phyloP scores from a whole-genome alignment of 2,329 filamentous ascomycete species.

The Colletotrichum sp. region DNA sequence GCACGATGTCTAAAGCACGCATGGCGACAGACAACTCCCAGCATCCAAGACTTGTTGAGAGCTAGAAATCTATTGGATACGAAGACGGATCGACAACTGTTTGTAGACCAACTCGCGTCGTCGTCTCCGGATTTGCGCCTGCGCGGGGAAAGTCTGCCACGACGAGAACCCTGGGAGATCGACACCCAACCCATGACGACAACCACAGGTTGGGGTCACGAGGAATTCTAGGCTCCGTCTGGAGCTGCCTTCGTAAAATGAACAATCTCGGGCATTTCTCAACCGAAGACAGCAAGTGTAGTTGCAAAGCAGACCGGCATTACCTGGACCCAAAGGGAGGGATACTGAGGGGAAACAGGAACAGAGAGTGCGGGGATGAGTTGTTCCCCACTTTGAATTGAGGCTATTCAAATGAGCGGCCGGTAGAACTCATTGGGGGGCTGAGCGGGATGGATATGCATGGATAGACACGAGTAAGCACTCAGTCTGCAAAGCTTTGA shows the following conservation, averaged over 20 bases:
- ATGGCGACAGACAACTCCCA: not conserved
- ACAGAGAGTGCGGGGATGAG: conserved; percentile 1
- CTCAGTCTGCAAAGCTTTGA: not conserved
- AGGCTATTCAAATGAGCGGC: conserved; percentile 14
- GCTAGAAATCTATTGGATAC: not conserved
- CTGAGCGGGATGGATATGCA: not conserved
- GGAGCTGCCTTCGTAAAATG: not conserved
- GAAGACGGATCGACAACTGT: not conserved
- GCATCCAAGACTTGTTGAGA: not conserved
- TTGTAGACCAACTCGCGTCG: not conserved
- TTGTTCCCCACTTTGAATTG: conserved; percentile 15
- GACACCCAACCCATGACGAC: not conserved
- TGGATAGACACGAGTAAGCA: not conserved
- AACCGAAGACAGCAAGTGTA: not conserved
- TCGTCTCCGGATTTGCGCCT: not conserved
- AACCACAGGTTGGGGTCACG: not conserved
- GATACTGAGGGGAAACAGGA: conserved; percentile 4
- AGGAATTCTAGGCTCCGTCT: not conserved
- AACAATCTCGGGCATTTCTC: not conserved
- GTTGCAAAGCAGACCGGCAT: not conserved
- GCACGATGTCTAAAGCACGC: conserved; percentile 6
- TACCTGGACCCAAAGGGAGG: not conserved
- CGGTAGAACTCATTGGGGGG: not conserved
- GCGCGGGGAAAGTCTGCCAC: not conserved
- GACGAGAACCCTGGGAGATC: not conserved